These are phyloP conservation scores for Tricholoma saponaceum DNA, from an alignment of 768 basidiomycete genomes.

Conservation along the genomic window DNA sequence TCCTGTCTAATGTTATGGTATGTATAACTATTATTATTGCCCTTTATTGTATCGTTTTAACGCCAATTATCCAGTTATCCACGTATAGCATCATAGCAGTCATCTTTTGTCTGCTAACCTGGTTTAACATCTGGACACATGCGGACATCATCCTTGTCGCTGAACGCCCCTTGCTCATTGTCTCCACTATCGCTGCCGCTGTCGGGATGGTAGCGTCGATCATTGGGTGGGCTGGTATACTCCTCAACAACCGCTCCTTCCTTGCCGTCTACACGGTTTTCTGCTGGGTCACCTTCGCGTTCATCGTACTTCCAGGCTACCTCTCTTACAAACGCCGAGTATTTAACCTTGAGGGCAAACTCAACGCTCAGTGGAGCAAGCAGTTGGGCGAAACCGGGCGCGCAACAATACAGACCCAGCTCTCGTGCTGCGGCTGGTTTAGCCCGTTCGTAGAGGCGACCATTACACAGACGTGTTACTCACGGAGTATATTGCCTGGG, in stretches of 20 bases:
- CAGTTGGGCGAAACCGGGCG: constrained; percentile 53
- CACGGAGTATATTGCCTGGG: constrained; percentile 64
- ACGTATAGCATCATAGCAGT: constrained; percentile 57
- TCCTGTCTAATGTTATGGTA: constrained; percentile 56
- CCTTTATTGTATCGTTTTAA: not conserved
- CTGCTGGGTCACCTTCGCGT: constrained; percentile 70
- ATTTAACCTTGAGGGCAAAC: constrained; percentile 67
- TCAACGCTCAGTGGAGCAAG: constrained; percentile 72
- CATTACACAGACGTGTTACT: constrained; percentile 66
- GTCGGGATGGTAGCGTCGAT: constrained; percentile 62
- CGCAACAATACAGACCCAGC: constrained; percentile 66
- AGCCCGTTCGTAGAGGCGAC: constrained; percentile 79
- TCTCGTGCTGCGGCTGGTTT: constrained; percentile 78
- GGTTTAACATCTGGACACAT: constrained; percentile 70
- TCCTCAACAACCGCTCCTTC: constrained; percentile 84
- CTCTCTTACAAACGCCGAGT: constrained; percentile 63
- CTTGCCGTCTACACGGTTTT: constrained; percentile 75
- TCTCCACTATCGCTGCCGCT: constrained; percentile 63
- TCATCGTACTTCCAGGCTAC: constrained; percentile 76
- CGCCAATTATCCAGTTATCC: constrained; percentile 34
- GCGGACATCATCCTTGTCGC: constrained; percentile 69
- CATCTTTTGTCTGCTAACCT: constrained; percentile 64
- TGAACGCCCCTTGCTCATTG: constrained; percentile 60
- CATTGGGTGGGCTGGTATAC: constrained; percentile 77
- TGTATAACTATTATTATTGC: constrained; percentile 8